Base-by-base conservation (phyloP, 306 rosid species). In the Corylus americana region DNA sequence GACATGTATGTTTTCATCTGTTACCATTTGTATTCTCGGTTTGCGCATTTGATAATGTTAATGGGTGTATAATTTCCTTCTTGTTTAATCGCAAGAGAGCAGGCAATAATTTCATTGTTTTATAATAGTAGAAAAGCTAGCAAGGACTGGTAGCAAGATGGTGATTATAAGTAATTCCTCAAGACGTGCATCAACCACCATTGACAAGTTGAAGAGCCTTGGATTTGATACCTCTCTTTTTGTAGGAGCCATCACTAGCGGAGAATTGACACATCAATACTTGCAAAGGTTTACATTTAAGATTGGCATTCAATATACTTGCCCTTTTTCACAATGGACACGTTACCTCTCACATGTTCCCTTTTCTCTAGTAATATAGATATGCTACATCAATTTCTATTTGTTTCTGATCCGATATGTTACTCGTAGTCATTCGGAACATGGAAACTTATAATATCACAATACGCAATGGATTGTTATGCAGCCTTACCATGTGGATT, bases 131-230 rank as follows among this genome's bases (percentile, higher is more conserved):
- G 89, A 91, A 79, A 91, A 83, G 73, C 80, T 95, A 66, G 98
- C 98, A 11, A 80, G 59, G 14, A 78, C 76, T 71, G 98, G 98
- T 59, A 92, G 91, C 57, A 95, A 95, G 86, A 92, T 95, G 97
- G 94, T 95, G 45, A 86, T 95, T 66, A 92, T 92, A 74, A 95
- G 98, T 79, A 95, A 95, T 79, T 95, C 98, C n/a, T 95, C 98
- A 8, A 91, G 98, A 84, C 95, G 98, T 16, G 85, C 98, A 2
- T 89, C 96, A 10, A 71, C 82, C 3, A 95, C 98, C 22, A 85
- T 95, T 84, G 97, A 92, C 57, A 95, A 95, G 85, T 62, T 95
- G 20, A 71, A 76, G 79, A 88, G 85, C 85, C 97, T 95, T 70
- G 98, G 98, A 16, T 92, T 95, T 82, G 98, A 95, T 77, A 80